phyloP scores from a whole-genome alignment of 176 grass and related monocot genomes.

The Hordeum vulgare region MorexV3_pseudomolecules_assembly NC_058518.1:99429929-99430428 shows the following conservation, averaged over 20 bases:
- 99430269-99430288: background rate
- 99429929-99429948: slow-evolving; percentile 70
- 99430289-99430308: background rate
- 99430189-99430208: slow-evolving; percentile 96
- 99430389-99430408: slow-evolving; percentile 58
- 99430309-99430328: background rate
- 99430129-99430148: slow-evolving; percentile 48
- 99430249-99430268: slow-evolving; percentile 28
- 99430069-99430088: background rate
- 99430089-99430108: slow-evolving; percentile 27
- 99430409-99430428: slow-evolving; percentile 51
- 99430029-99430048: background rate
- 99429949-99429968: slow-evolving; percentile 70
- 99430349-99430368: slow-evolving; percentile 33
- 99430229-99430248: slow-evolving; percentile 39
- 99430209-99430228: slow-evolving; percentile 50
- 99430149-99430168: slow-evolving; percentile 40
- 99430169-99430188: slow-evolving; percentile 42
- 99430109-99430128: slow-evolving; percentile 65
- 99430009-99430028: slow-evolving; percentile 22
- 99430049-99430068: background rate
- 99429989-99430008: slow-evolving; percentile 59
- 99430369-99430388: slow-evolving; percentile 47
- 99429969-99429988: slow-evolving; percentile 74
- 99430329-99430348: background rate